These are phyloP conservation scores for Diplodia mutila DNA, from an alignment of 2,329 filamentous ascomycete genomes.

Conservation along the genomic window DNA sequence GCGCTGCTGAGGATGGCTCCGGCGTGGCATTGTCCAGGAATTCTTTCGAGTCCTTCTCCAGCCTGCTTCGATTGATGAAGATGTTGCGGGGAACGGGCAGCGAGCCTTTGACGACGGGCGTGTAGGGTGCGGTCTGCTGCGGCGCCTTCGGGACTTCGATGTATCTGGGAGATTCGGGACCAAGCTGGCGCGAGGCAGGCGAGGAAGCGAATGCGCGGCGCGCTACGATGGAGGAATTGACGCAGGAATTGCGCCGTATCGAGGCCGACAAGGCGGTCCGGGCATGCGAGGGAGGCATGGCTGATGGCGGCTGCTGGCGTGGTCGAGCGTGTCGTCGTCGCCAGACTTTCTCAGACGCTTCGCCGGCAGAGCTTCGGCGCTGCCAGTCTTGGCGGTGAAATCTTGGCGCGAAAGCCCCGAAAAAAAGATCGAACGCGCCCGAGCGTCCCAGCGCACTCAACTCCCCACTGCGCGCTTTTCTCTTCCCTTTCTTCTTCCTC, in stretches of 20 bases:
- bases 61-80: conserved; percentile 57
- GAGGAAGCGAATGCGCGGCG: conserved; percentile 45
- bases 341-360: conserved; percentile 22
- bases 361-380: conserved; percentile 3
- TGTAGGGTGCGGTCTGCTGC: conserved; percentile 65
- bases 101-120: conserved; percentile 68
- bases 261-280: conserved; percentile 14
- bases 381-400: conserved; percentile 18
- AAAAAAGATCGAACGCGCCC: conserved; percentile 24
- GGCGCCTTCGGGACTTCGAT: conserved; percentile 77
- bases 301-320: not conserved
- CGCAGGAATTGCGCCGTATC: conserved; percentile 13
- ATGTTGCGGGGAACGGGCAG: conserved; percentile 82
- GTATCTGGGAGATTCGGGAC: conserved; percentile 83
- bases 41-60: conserved; percentile 59
- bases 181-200: not conserved
- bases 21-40: conserved; percentile 67
- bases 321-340: conserved; percentile 6
- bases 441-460: conserved; percentile 9
- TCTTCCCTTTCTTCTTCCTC: not conserved
- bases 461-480: not conserved
- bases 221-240: conserved; percentile 7
- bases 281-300: conserved; percentile 20
- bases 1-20: conserved; percentile 50
- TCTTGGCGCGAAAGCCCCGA: conserved; percentile 20